These are phyloP conservation scores for Penicillium canariense DNA, from an alignment of 495 filamentous ascomycete genomes.

Conservation along the genomic window DNA sequence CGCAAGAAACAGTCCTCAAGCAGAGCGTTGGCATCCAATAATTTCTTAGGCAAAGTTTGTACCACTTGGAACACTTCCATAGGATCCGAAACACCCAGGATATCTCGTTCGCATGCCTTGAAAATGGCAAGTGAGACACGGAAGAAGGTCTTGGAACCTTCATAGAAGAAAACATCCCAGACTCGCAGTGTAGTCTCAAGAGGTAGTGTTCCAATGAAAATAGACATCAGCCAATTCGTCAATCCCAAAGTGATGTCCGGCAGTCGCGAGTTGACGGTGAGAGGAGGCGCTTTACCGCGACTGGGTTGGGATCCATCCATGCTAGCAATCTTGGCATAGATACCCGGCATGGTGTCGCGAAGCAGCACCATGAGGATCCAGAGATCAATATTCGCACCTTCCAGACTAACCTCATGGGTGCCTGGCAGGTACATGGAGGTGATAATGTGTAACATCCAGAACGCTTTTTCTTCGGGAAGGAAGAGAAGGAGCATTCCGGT, in stretches of 20 bases:
- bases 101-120: constrained; percentile 82
- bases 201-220: constrained; percentile 89
- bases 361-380: constrained; percentile 87
- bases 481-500: constrained; percentile 95
- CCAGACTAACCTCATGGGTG: constrained; percentile 87
- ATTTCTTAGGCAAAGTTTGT: constrained; percentile 77
- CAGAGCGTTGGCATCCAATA: constrained; percentile 77
- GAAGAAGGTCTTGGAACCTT: constrained; percentile 94
- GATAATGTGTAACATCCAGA: constrained; percentile 93
- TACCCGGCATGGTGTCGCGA: constrained; percentile 75
- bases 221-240: constrained; percentile 98
- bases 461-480: constrained; percentile 85
- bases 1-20: constrained; percentile 78
- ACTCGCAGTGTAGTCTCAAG: constrained; percentile 88
- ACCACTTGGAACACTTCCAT: constrained; percentile 98
- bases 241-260: constrained; percentile 90
- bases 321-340: constrained; percentile 87
- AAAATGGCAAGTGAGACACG: constrained; percentile 88
- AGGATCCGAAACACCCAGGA: constrained; percentile 75
- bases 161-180: constrained; percentile 95
- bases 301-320: constrained; percentile 57
- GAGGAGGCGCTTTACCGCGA: constrained; percentile 34
- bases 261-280: constrained; percentile 58
- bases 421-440: constrained; percentile 85
- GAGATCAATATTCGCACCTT: constrained; percentile 92